A percentile compares a stretch with the other conserved stretches of the same genome.
These are phyloP conservation scores for Escallonia rubra DNA, from an alignment of 129 eudicot species.

Conservation along the genomic window DNA sequence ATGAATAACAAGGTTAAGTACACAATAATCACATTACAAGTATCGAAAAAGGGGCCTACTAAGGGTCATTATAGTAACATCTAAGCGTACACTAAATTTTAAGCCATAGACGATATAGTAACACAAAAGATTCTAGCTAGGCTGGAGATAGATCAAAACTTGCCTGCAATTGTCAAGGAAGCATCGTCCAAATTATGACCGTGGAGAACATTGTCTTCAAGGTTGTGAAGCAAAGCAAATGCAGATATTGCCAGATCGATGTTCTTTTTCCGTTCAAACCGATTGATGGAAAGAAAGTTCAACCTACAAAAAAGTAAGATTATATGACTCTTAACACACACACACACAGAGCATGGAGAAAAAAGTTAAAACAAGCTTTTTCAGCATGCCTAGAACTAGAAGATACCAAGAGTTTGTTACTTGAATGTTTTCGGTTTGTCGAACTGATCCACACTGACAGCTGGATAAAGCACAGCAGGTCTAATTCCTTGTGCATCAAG, in stretches of 20 bases:
- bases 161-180: slow-evolving; percentile 86
- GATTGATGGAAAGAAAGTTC: slow-evolving; percentile 84
- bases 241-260: slow-evolving; percentile 81
- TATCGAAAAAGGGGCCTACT: no score
- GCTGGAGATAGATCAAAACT: slow-evolving; percentile 17
- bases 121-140: background rate
- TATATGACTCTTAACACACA: background rate
- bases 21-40: no score
- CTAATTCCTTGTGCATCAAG: slow-evolving; percentile 67
- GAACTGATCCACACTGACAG: slow-evolving; percentile 90
- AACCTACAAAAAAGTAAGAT: slow-evolving; percentile 32
- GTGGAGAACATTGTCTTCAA: slow-evolving; percentile 19
- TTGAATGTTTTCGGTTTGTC: slow-evolving; percentile 51
- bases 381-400: slow-evolving; percentile 25
- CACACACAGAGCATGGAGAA: background rate
- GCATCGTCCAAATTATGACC: slow-evolving; percentile 28
- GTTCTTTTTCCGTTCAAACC: slow-evolving; percentile 94
- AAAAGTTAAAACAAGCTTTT: background rate
- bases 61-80: no score
- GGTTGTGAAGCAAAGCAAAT: slow-evolving; percentile 59
- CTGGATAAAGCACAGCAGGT: slow-evolving; percentile 94
- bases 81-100: no score
- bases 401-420: slow-evolving; percentile 59
- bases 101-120: no score
- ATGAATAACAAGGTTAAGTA: no score